These are phyloP conservation scores for Paraleonurus japonicus DNA, from an alignment of 257 asterid species.

Conservation along the genomic window DNA sequence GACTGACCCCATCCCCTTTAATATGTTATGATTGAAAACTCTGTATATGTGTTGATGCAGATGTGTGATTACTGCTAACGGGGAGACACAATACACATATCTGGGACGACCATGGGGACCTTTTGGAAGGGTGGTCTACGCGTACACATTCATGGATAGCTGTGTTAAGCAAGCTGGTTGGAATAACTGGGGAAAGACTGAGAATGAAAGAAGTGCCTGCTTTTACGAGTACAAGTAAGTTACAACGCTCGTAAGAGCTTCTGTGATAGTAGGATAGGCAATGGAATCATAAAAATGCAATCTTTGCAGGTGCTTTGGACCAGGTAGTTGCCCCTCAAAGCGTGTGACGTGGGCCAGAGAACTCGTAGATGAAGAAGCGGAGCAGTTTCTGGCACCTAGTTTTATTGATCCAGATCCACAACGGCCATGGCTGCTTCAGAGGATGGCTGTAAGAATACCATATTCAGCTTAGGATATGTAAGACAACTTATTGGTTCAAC, in stretches of 20 bases:
- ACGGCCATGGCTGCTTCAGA: slow-evolving; percentile 72
- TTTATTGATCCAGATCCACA: slow-evolving; percentile 79
- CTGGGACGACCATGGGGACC: slow-evolving; percentile 99
- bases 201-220: slow-evolving; percentile 95
- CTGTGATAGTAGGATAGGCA: not conserved
- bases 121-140: slow-evolving; percentile 89
- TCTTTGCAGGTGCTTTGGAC: slow-evolving; percentile 74
- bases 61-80: slow-evolving; percentile 88
- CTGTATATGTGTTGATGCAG: slow-evolving; percentile 36
- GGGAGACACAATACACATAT: slow-evolving; percentile 53
- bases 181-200: slow-evolving; percentile 91
- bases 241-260: not conserved
- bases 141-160: slow-evolving; percentile 69
- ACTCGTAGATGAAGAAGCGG: slow-evolving; percentile 80
- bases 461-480: slow-evolving; percentile 46
- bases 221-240: slow-evolving; percentile 89
- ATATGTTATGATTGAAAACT: not conserved
- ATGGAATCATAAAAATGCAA: not conserved
- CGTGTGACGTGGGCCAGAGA: slow-evolving; percentile 93
- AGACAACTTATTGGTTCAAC: too few species aligned
- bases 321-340: slow-evolving; percentile 75
- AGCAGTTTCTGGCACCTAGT: slow-evolving; percentile 59
- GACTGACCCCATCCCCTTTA: not conserved
- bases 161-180: slow-evolving; percentile 81
- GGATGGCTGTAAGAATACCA: slow-evolving; percentile 75